Percentiles rank a stretch among this genome's conserved stretches.
These are phyloP conservation scores for Obelidium mucronatum DNA, from an alignment of 192 early-diverging fungal genomes.

Conservation along the genomic window DNA sequence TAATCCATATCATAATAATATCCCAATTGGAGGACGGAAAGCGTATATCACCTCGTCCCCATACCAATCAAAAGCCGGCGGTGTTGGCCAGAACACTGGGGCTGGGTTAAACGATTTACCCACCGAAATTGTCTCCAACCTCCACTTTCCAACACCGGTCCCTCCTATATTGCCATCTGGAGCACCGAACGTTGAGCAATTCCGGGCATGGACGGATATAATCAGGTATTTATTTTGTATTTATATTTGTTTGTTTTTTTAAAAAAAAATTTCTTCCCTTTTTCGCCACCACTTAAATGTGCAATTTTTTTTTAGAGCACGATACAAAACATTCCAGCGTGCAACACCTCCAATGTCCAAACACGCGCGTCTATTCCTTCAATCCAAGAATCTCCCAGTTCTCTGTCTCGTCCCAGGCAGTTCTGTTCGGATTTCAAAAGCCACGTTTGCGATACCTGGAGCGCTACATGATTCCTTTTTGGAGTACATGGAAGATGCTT, in stretches of 20 bases:
- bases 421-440: constrained; percentile 19
- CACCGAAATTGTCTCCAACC: neutral
- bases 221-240: constrained; percentile 5
- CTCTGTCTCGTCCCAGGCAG: constrained; percentile 20
- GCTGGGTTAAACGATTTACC: neutral
- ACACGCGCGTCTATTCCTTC: constrained; percentile 27
- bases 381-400: constrained; percentile 1
- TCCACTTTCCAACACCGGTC: constrained; percentile 23
- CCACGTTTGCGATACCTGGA: constrained; percentile 29
- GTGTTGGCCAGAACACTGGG: neutral
- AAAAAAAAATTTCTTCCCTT: neutral
- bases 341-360: constrained; percentile 34
- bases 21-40: no score
- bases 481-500: constrained; percentile 32
- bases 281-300: neutral
- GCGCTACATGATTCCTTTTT: constrained; percentile 23
- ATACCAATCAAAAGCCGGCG: neutral
- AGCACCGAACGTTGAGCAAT: constrained; percentile 1
- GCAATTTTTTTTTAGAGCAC: constrained; percentile 1
- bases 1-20: no score
- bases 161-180: constrained; percentile 2
- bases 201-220: constrained; percentile 31
- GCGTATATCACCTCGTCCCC: neutral
- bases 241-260: no score
- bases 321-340: constrained; percentile 26